These are phyloP conservation scores for Clavispora fructus DNA, from an alignment of 805 yeast species.

Conservation along the genomic window DNA sequence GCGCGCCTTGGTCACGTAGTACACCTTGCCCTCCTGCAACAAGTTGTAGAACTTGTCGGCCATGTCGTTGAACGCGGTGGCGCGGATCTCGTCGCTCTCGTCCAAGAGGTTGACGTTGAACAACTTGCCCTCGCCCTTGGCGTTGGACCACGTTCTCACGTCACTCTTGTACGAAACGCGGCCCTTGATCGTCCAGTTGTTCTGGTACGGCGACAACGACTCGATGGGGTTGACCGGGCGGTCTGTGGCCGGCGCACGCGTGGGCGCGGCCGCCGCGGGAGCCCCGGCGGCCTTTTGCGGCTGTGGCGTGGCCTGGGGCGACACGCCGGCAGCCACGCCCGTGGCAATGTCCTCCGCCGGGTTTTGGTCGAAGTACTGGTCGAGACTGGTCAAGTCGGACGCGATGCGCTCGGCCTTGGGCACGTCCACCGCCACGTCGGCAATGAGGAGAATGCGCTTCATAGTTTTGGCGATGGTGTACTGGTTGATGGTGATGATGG, in stretches of 20 bases:
- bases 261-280: background rate
- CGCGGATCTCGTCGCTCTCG: constrained; percentile 93
- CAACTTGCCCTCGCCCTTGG: constrained; percentile 82
- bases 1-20: constrained; percentile 75
- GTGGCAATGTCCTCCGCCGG: constrained; percentile 46
- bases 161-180: constrained; percentile 87
- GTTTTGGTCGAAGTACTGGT: constrained; percentile 53
- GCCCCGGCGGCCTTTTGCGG: constrained; percentile 10
- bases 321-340: constrained; percentile 10
- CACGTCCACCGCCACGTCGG: constrained; percentile 40
- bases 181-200: constrained; percentile 88
- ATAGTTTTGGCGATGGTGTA: constrained; percentile 43
- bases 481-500: constrained; percentile 36
- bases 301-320: constrained; percentile 11
- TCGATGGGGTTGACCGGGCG: constrained; percentile 63
- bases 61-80: constrained; percentile 86
- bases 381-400: constrained; percentile 40
- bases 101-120: constrained; percentile 86
- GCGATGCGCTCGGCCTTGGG: constrained; percentile 33
- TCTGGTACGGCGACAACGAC: constrained; percentile 85
- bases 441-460: constrained; percentile 45
- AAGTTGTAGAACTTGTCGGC: constrained; percentile 75
- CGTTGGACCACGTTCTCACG: constrained; percentile 81
- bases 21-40: constrained; percentile 85
- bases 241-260: constrained; percentile 5